phyloP scores from a whole-genome alignment of 257 asterid genomes.

The Mitragyna speciosa region DNA sequence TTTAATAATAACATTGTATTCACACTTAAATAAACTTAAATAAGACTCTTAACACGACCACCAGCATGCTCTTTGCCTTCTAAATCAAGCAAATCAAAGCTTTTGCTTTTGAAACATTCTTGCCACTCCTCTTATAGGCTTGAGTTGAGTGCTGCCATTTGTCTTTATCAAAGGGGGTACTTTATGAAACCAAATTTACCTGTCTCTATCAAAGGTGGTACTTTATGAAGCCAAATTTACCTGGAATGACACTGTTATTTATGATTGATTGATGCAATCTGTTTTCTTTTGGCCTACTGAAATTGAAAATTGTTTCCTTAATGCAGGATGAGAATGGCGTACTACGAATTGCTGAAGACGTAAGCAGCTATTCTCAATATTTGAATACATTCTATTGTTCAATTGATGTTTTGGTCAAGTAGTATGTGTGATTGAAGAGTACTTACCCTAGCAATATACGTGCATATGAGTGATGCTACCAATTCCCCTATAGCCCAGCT shows the following conservation, averaged over 20 bases:
- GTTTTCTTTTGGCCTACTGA: not conserved
- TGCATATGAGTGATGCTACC: not conserved
- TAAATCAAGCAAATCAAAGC: not conserved
- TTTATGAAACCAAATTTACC: not conserved
- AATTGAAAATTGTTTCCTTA: conserved; percentile 4
- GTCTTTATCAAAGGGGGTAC: not conserved
- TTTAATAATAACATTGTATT: too few relatives aligned
- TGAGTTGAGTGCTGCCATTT: not conserved
- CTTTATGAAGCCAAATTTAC: not conserved
- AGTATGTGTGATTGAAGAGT: not conserved
- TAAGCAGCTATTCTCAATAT: conserved; percentile 41
- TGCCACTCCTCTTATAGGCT: not conserved
- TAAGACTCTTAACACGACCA: too few relatives aligned
- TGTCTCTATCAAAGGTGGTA: not conserved
- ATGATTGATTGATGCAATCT: not conserved
- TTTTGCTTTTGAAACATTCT: not conserved
- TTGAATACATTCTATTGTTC: not conserved
- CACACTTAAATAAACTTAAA: too few relatives aligned
- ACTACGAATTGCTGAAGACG: conserved; percentile 88
- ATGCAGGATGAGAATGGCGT: conserved; percentile 75
- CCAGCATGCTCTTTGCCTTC: too few relatives aligned
- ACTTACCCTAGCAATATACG: not conserved
- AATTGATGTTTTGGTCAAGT: not conserved
- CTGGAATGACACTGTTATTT: not conserved
- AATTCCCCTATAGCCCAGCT: not conserved